Evolutionary conservation across 441 rosid genomes (phyloP).

Genomic region (Kokia cookei): DNA sequence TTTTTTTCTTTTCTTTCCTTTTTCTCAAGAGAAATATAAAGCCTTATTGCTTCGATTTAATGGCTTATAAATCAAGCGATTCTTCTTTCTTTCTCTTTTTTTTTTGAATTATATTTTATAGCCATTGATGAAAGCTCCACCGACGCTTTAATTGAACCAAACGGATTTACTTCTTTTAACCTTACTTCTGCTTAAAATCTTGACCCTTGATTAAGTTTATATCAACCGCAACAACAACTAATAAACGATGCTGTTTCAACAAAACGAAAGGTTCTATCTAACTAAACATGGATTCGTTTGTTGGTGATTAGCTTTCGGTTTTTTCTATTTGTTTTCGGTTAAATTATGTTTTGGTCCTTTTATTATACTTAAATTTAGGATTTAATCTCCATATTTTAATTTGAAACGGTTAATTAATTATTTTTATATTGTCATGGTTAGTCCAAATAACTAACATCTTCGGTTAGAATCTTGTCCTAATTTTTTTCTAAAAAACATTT

Average conservation of each 20-base stretch:
- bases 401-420: not conserved
- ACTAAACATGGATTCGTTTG: not conserved
- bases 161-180: constrained; percentile 5
- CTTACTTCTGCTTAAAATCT: not conserved
- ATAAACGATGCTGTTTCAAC: not conserved
- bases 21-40: not conserved
- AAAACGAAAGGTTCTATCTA: not conserved
- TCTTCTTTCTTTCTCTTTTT: not conserved
- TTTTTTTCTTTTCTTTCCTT: not conserved
- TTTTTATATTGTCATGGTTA: too few relatives aligned
- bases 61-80: constrained; percentile 30
- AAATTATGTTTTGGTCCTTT: not conserved
- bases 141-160: constrained; percentile 28
- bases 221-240: not conserved
- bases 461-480: too few relatives aligned
- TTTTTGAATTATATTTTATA: not conserved
- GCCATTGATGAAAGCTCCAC: constrained; percentile 34
- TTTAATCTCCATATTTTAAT: not conserved
- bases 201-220: not conserved
- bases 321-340: not conserved
- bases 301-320: not conserved
- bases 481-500: too few relatives aligned
- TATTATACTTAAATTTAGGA: not conserved
- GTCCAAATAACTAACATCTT: too few relatives aligned
- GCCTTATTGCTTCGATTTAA: constrained; percentile 8